These are phyloP conservation scores for Phaeosphaeriaceae sp. DNA, from an alignment of 2,329 filamentous ascomycete genomes.

Conservation along the genomic window DNA sequence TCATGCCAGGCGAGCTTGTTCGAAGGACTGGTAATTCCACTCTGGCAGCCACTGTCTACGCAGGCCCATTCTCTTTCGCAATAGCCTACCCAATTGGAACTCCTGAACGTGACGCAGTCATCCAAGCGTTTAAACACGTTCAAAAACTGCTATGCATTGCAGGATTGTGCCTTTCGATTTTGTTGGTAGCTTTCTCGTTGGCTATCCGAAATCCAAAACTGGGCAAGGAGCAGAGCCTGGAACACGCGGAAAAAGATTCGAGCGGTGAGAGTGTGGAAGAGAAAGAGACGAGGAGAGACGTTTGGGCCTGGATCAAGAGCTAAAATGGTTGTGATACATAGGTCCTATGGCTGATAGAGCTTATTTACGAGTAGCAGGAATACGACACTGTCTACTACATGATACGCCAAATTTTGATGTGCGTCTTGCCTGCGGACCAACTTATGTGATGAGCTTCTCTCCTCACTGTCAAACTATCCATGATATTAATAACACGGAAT, in stretches of 20 bases:
- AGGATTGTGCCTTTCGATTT: slow-evolving; percentile 57
- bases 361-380: too few species aligned
- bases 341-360: too few species aligned
- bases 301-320: too few species aligned
- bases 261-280: too few species aligned
- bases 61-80: slow-evolving; percentile 49
- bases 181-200: slow-evolving; percentile 55
- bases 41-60: slow-evolving; percentile 51
- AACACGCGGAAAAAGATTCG: slow-evolving; percentile 45
- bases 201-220: slow-evolving; percentile 56
- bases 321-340: too few species aligned
- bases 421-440: too few species aligned
- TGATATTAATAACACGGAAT: too few species aligned
- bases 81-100: slow-evolving; percentile 53
- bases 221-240: slow-evolving; percentile 54
- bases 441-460: too few species aligned
- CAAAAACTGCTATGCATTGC: slow-evolving; percentile 59
- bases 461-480: too few species aligned
- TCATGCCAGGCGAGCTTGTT: slow-evolving; percentile 52
- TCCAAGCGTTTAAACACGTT: slow-evolving; percentile 54
- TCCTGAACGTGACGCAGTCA: slow-evolving; percentile 50
- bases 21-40: slow-evolving; percentile 49
- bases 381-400: too few species aligned
- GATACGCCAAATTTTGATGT: too few species aligned
- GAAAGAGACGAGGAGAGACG: too few species aligned